Base-by-base conservation (phyloP, 1,284 basidiomycete genomes). In the Ceratobasidium sp. region DNA sequence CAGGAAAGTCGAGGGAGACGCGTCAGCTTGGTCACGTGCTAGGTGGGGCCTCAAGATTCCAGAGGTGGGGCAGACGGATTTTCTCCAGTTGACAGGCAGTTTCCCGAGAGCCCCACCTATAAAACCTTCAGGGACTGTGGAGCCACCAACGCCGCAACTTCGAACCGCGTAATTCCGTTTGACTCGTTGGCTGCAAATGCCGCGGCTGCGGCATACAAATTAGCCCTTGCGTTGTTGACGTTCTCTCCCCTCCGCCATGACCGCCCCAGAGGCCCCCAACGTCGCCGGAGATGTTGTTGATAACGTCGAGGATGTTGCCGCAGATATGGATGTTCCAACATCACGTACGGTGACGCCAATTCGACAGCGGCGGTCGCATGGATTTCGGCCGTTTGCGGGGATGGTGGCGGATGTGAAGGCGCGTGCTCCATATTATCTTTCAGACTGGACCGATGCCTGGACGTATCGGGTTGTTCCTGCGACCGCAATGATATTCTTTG, bases 361-460 rank as follows among this genome's bases (percentile, higher is more conserved):
- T 42, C 28, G 33, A 5, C 71, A 39, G 39, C 51, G 71, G 18
- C 58, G 75, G 26, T 64, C 77, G 13, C 42, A 61, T 60, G 61
- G 81, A 53, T 26, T 84, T 46, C 81, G 83, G 20, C 85, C 93
- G 10, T 93, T 93, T 28, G 84, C 87, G 6, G 97, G 97, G 7
- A 97, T 98, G 83, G 82, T 89, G 51, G 88, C 89, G 61, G 97
- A 98, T 84, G 87, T 98, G n/a, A 87, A 87, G 67, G 88, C 93
- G 12, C 89, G 97, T 60, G 86, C 89, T 4, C 96, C 96, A 0
- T 97, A 90, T 87, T 98, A 97, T 85, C 77, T 88, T 56, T 93
- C 91, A 72, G 95, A 97, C 86, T 97, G 95, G 96, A 91, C 86
- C 15, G 94, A 96, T 84, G 95, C 94, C 5, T 95, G 92, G 91